Base-by-base conservation (phyloP, 2,329 filamentous ascomycete species). In the Hirsutella minnesotensis region DNA sequence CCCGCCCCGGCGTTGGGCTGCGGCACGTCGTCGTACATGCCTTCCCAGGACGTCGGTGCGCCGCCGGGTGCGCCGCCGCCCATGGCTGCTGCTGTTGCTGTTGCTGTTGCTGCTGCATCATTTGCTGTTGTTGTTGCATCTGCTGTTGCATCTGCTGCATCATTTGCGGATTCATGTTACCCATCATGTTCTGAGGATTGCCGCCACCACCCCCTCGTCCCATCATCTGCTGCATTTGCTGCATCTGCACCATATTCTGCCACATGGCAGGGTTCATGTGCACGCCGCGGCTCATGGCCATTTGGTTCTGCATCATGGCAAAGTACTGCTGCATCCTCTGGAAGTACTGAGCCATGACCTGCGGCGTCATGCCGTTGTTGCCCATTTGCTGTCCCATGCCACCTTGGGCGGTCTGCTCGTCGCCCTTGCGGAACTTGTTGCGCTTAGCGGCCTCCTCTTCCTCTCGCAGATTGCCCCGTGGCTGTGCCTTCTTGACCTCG, bases 291-390 rank as follows among this genome's bases (percentile, higher is more conserved):
- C 78, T 88, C 80, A 90, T 90, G 39, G 81, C 83, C 76, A 94
- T 86, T 59, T 92, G 83, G 56, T 90, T 86, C 64, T 94, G 88
- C 86, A 95, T 92, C 75, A 95, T 81, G 44, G 82, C 73, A 63
- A 95, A 94, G 65, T 94, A 95, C 60, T 95, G 86, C 64, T 98
- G 92, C 90, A 98, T 96, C 39, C 89, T 80, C 62, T 95, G 87
- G 79, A 92, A 94, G 66, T 96, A 95, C 61, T 95, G 89, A 3
- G 92, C 92, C 88, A 96, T 95, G 70, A 94, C 82, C 56, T 95
- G 88, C 1, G 90, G 90, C 18, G 86, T 94, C 85, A 96, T 94
- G 48, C 83, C 82, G 41, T 71, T 60, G 56, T 67, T 62, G 39
- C 59, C 66, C 62, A 66, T 65, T 47, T 67, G 64, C 46, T 64